Percentiles rank a stretch among this genome's conserved stretches.
phyloP scores from a whole-genome alignment of 1,284 basidiomycete species.

The Cystobasidium pallidum region DNA sequence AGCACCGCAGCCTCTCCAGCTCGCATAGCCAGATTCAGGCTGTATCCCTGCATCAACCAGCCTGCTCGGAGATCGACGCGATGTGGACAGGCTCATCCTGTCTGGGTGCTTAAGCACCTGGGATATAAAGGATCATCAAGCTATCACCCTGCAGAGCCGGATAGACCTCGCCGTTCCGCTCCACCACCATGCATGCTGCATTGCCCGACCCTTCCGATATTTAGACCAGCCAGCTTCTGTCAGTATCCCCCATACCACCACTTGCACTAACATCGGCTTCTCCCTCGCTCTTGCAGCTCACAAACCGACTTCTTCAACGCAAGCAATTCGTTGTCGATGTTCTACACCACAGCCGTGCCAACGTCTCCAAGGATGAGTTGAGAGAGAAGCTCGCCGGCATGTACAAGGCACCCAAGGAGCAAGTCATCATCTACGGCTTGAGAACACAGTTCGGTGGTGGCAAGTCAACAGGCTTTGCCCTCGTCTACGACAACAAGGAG shows the following conservation, averaged over 20 bases:
- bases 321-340: conserved; percentile 69
- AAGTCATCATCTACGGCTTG: conserved; percentile 65
- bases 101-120: background rate
- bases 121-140: background rate
- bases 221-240: conserved; percentile 1
- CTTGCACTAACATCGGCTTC: background rate
- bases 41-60: background rate
- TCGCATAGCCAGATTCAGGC: too few species aligned
- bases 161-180: background rate
- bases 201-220: background rate
- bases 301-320: conserved; percentile 95
- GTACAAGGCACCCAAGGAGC: conserved; percentile 68
- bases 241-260: background rate
- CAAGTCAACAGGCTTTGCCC: conserved; percentile 92
- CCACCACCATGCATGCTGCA: background rate
- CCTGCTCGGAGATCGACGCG: background rate
- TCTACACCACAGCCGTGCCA: conserved; percentile 92
- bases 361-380: conserved; percentile 91
- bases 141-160: background rate
- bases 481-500: conserved; percentile 97
- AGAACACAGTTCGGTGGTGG: conserved; percentile 98
- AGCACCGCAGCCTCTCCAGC: background rate
- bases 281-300: conserved; percentile 60
- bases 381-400: conserved; percentile 83
- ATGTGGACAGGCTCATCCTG: background rate